Percentiles rank a stretch among this genome's conserved stretches.
Evolutionary conservation across 1,139 yeast genomes (phyloP).

Genomic region (Komagataea norvegica): DNA sequence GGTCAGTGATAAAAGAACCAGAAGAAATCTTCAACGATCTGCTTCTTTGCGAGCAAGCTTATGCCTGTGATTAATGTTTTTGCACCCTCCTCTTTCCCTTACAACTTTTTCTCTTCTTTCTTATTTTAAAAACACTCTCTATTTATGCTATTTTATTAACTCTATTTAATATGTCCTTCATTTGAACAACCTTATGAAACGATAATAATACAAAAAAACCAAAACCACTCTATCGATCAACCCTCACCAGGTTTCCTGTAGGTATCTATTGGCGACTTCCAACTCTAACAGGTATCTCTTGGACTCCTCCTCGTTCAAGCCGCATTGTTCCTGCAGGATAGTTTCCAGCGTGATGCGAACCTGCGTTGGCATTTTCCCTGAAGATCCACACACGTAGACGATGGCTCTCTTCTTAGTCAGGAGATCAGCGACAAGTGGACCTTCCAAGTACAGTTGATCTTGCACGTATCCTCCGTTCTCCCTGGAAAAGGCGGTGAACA

Average conservation of each 20-base stretch:
- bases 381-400: slow-evolving; percentile 82
- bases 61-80: too few species aligned
- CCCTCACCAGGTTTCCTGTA: slow-evolving; percentile 94
- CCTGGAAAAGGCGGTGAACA: slow-evolving; percentile 61
- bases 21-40: too few species aligned
- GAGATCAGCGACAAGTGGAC: slow-evolving; percentile 44
- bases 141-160: too few species aligned
- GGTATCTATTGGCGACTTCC: slow-evolving; percentile 65
- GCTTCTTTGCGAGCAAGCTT: too few species aligned
- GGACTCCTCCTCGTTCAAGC: slow-evolving; percentile 42
- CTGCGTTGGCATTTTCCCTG: slow-evolving; percentile 93
- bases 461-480: slow-evolving; percentile 63
- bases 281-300: slow-evolving; percentile 46
- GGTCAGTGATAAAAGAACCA: too few species aligned
- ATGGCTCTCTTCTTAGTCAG: slow-evolving; percentile 52
- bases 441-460: slow-evolving; percentile 53
- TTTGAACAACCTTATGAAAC: too few species aligned
- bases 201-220: neutral
- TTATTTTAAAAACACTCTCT: too few species aligned
- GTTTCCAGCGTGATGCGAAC: slow-evolving; percentile 59
- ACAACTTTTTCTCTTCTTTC: too few species aligned
- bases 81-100: too few species aligned
- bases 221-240: neutral
- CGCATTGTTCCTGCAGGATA: slow-evolving; percentile 22
- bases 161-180: too few species aligned